Evolutionary conservation across 495 filamentous ascomycete species (phyloP).

Genomic region (Acidiella bohemica): DNA sequence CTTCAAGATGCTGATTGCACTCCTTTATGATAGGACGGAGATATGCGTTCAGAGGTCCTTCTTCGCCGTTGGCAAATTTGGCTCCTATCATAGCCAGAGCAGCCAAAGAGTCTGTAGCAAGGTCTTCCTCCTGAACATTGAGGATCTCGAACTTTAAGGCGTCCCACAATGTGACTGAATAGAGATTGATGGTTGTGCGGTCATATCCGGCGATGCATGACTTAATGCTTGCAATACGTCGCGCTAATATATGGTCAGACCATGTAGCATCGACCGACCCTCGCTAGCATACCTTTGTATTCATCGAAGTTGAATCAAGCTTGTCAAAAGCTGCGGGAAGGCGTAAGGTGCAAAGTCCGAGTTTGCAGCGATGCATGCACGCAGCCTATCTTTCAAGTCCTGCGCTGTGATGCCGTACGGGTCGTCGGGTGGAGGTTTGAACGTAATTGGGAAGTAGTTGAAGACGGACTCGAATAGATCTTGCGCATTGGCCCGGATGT

Average conservation of each 20-base stretch:
- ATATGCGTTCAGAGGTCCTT: constrained; percentile 45
- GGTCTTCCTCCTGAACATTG: constrained; percentile 57
- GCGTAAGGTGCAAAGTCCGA: constrained; percentile 53
- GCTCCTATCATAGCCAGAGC: constrained; percentile 43
- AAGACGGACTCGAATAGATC: constrained; percentile 58
- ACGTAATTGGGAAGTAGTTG: constrained; percentile 70
- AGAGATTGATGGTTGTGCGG: constrained; percentile 48
- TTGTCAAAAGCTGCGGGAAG: constrained; percentile 62
- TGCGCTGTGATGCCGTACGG: constrained; percentile 64
- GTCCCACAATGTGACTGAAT: constrained; percentile 59
- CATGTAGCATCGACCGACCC: background rate
- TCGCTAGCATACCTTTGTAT: constrained; percentile 45
- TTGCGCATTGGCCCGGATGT: constrained; percentile 48
- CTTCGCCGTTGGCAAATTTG: constrained; percentile 41
- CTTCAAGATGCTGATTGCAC: constrained; percentile 56
- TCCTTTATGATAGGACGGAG: constrained; percentile 53
- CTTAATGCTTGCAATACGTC: constrained; percentile 56
- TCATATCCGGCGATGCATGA: constrained; percentile 50
- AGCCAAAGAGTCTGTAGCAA: constrained; percentile 47
- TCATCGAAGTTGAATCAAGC: constrained; percentile 59
- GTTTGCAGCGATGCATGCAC: constrained; percentile 57
- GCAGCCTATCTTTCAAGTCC: constrained; percentile 55
- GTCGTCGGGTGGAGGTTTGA: constrained; percentile 60
- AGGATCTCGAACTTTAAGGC: constrained; percentile 65
- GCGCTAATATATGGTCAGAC: constrained; percentile 47